These are phyloP conservation scores for Rhizomucor miehei DNA, from an alignment of 371 early-diverging fungal genomes.

Conservation along the genomic window DNA sequence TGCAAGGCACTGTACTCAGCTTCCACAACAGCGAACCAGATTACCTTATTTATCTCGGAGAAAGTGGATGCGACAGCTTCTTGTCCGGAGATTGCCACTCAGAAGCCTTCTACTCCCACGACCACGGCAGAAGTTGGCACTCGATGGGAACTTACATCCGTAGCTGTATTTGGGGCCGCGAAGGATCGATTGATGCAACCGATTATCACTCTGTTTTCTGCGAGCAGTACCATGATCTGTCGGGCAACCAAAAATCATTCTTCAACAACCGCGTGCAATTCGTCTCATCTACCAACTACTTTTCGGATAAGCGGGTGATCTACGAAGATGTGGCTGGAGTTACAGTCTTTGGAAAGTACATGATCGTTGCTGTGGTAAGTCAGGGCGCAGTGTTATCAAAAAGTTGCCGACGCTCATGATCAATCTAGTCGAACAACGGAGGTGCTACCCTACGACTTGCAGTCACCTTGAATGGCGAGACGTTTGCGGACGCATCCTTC, in stretches of 20 bases:
- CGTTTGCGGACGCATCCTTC: conserved; percentile 73
- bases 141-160: conserved; percentile 69
- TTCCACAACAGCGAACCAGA: conserved; percentile 80
- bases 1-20: conserved; percentile 60
- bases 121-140: conserved; percentile 75
- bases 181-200: conserved; percentile 49
- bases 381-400: conserved; percentile 3
- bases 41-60: conserved; percentile 79
- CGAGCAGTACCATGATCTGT: conserved; percentile 56
- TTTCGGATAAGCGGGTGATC: conserved; percentile 46
- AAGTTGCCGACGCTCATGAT: neutral
- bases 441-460: conserved; percentile 59
- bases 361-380: conserved; percentile 75
- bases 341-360: conserved; percentile 75
- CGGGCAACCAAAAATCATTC: conserved; percentile 57
- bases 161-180: conserved; percentile 77
- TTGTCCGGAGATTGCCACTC: conserved; percentile 56
- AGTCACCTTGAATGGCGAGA: conserved; percentile 71
- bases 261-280: conserved; percentile 48
- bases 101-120: conserved; percentile 68
- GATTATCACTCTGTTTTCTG: conserved; percentile 65
- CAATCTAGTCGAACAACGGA: conserved; percentile 28
- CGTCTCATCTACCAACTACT: conserved; percentile 56
- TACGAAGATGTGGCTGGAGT: conserved; percentile 71
- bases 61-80: conserved; percentile 46